Conservation (phyloP, 1,284 basidiomycete genomes). For the Tilletiopsis washingtonensis region DNA sequence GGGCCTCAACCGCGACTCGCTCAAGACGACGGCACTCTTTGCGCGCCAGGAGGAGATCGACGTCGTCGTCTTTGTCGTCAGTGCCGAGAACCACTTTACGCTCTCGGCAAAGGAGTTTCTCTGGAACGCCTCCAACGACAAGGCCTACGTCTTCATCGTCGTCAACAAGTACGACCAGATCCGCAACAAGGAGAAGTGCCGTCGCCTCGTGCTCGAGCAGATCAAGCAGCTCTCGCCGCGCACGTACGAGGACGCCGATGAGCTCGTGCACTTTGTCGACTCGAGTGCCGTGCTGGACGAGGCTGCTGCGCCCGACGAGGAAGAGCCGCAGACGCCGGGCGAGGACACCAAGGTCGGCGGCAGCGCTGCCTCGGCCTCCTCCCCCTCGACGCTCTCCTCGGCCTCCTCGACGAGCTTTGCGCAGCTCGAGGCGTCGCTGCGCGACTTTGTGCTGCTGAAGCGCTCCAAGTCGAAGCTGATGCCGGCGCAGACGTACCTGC, state of each 20-base stretch:
- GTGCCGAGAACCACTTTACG: conserved; percentile 97
- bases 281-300: conserved; percentile 53
- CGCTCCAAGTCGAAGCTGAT: conserved; percentile 90
- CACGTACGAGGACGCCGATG: conserved; percentile 81
- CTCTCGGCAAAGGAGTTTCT: conserved; percentile 93
- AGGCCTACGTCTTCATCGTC: conserved; percentile 95
- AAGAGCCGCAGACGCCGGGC: conserved; percentile 38
- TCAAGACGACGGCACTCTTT: conserved; percentile 93
- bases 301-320: conserved; percentile 4
- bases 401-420: conserved; percentile 56
- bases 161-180: conserved; percentile 98
- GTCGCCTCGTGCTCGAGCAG: conserved; percentile 81
- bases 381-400: too few species aligned
- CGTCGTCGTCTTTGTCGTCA: conserved; percentile 96
- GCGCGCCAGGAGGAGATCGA: conserved; percentile 97
- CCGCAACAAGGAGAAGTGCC: conserved; percentile 88
- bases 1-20: conserved; percentile 88
- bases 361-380: background rate
- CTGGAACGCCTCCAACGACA: conserved; percentile 85
- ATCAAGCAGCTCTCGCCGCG: conserved; percentile 84
- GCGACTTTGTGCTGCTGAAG: conserved; percentile 92
- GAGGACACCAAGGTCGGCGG: conserved; percentile 21
- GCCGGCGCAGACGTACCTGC: conserved; percentile 87
- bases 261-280: conserved; percentile 98
- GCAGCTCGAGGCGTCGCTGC: conserved; percentile 79